A percentile compares a stretch with the other conserved stretches of the same genome.
Evolutionary conservation across 805 yeast species (phyloP).

Genomic region (Martiniozyma abietophila): DNA sequence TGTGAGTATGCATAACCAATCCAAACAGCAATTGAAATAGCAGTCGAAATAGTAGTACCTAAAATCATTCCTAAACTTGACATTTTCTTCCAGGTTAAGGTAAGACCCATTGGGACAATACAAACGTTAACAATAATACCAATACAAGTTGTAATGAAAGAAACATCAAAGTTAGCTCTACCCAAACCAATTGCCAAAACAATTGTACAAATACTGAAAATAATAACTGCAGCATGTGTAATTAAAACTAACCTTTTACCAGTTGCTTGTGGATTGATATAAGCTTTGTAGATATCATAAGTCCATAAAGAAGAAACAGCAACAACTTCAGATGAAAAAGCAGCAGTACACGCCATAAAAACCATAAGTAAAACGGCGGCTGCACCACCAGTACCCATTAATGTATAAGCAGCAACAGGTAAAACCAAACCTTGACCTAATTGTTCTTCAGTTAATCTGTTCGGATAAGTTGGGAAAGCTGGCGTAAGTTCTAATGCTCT

Average conservation of each 20-base stretch:
- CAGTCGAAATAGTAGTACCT: constrained; percentile 37
- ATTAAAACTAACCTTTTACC: constrained; percentile 63
- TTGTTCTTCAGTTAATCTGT: constrained; percentile 53
- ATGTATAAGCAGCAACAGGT: constrained; percentile 72
- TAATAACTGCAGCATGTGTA: constrained; percentile 59
- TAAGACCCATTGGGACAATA: constrained; percentile 40
- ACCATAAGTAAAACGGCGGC: constrained; percentile 70
- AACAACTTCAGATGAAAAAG: constrained; percentile 85
- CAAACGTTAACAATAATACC: constrained; percentile 48
- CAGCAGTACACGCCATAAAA: constrained; percentile 90
- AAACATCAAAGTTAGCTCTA: constrained; percentile 42
- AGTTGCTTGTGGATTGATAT: constrained; percentile 67
- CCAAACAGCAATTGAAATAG: constrained; percentile 35
- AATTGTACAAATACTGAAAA: constrained; percentile 55
- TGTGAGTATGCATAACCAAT: constrained; percentile 29
- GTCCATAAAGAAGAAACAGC: constrained; percentile 81
- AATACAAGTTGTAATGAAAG: constrained; percentile 43
- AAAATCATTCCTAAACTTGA: constrained; percentile 35
- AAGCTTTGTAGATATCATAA: constrained; percentile 76
- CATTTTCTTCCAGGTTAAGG: constrained; percentile 37
- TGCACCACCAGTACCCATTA: constrained; percentile 84
- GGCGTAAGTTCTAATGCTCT: constrained; percentile 62
- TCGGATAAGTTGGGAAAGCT: constrained; percentile 73
- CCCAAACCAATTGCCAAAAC: constrained; percentile 79
- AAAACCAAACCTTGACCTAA: constrained; percentile 75